Percentiles rank a stretch among this genome's conserved stretches.
These are phyloP conservation scores for Podospora comata DNA, from an alignment of 495 filamentous ascomycete species.

Conservation along the genomic window DNA sequence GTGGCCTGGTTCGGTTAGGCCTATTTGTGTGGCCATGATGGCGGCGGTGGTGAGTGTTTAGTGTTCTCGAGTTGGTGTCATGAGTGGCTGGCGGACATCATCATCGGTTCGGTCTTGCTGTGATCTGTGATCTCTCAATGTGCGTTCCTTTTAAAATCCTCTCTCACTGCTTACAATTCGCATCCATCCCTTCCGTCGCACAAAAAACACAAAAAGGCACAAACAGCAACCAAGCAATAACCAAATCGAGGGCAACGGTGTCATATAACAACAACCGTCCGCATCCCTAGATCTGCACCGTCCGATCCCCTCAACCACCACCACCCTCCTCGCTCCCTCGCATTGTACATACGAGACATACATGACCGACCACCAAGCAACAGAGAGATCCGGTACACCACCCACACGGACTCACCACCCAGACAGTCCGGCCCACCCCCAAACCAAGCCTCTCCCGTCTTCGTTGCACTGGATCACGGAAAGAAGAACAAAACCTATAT, in stretches of 20 bases:
- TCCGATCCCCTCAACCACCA: neutral
- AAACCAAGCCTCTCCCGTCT: neutral
- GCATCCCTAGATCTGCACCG: neutral
- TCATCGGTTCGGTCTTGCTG: neutral
- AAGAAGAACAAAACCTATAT: neutral
- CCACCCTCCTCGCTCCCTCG: neutral
- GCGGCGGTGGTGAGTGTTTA: neutral
- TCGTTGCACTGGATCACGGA: neutral
- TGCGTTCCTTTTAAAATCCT: no score
- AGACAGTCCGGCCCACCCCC: neutral
- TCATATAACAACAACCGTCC: neutral
- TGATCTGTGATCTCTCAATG: neutral
- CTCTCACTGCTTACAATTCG: neutral
- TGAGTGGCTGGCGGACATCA: neutral
- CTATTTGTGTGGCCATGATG: constrained; percentile 7
- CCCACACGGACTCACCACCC: neutral
- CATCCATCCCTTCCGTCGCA: neutral
- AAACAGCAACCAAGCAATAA: neutral
- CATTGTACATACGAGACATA: neutral
- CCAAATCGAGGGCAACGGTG: neutral
- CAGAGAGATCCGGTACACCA: neutral
- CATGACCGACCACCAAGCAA: no score
- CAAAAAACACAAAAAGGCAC: neutral
- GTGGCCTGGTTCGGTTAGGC: constrained; percentile 21
- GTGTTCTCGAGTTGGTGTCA: neutral